Evolutionary conservation across 2,329 filamentous ascomycete genomes (phyloP).

Genomic region (Penicillium sp.): DNA sequence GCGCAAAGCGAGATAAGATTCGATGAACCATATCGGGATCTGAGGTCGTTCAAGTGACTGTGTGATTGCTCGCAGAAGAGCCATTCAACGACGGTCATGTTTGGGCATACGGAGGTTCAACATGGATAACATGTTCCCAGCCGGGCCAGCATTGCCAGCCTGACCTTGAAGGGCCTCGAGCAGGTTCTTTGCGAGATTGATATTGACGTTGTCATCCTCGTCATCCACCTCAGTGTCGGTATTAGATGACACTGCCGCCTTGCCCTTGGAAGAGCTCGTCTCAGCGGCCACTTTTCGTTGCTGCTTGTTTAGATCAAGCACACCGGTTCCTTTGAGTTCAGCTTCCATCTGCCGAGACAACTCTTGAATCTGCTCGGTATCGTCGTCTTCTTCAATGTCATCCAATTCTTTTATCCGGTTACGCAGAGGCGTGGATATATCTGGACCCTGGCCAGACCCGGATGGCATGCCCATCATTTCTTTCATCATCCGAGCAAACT

Average conservation of each 20-base stretch:
- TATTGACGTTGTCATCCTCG: constrained; percentile 72
- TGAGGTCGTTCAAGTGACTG: background rate
- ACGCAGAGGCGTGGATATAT: constrained; percentile 25
- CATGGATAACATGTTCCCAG: constrained; percentile 81
- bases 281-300: constrained; percentile 21
- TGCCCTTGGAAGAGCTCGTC: constrained; percentile 32
- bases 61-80: background rate
- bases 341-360: constrained; percentile 50
- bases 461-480: constrained; percentile 79
- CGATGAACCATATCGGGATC: background rate
- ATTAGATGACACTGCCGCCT: constrained; percentile 24
- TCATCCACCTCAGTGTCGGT: constrained; percentile 25
- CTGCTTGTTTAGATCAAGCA: constrained; percentile 42
- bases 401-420: constrained; percentile 49
- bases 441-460: constrained; percentile 31
- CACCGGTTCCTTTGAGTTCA: constrained; percentile 50
- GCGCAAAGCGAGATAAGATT: background rate
- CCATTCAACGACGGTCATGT: constrained; percentile 58
- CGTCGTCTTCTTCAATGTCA: constrained; percentile 57
- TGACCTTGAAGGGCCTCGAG: constrained; percentile 92
- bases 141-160: constrained; percentile 79
- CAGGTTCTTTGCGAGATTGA: constrained; percentile 85
- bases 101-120: constrained; percentile 81
- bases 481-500: constrained; percentile 85
- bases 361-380: constrained; percentile 59